Base-by-base conservation (phyloP, 2,329 filamentous ascomycete species). In the Cladorrhinum sp. region DNA sequence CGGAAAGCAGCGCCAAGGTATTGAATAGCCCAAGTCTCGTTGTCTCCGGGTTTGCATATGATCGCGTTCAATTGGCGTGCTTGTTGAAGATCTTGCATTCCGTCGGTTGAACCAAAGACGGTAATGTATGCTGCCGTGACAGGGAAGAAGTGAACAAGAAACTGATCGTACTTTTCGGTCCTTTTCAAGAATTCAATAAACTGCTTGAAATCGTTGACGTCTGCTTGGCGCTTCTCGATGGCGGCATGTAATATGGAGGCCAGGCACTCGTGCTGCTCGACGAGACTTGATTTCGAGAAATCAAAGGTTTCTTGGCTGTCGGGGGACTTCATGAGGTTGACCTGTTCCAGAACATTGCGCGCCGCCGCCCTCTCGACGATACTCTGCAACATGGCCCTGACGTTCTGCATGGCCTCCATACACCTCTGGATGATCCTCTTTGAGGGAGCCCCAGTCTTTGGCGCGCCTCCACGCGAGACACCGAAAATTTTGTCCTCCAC, bases 231-330 rank as follows among this genome's bases (percentile, higher is more conserved):
- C 65, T 86, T 88, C 68, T 93, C 91, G 63, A 96, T 84, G 58
- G 95, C 84, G 63, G 90, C 87, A 63, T 86, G 87, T 56, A 96
- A 77, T 57, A 96, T 89, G n/a, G 92, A 83, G 12, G 89, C 88
- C 16, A 99, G 79, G 16, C 90, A 86, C 72, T 99, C 94, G 72
- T 99, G 96, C 73, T 99, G 94, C 70, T 91, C 88, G 21, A 89
- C 86, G 56, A 99, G 81, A 70, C 91, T 96, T 66, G 85, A 79
- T 50, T 89, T 86, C 69, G 96, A 91, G 69, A 91, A 90, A 67
- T 93, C 88, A 64, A 96, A 83, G 2, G 88, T 89, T 71, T 96
- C 91, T 66, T 88, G 81, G 60, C 88, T 81, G 66, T 93, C 90
- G 9, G 82, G 80, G 50, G 77, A 72, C 58, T 70, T 72, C 48